Evolutionary conservation across 129 eudicot species (phyloP), one percentile per base, ranked within the genome.

Genomic region (Kitagawia praeruptora): DNA sequence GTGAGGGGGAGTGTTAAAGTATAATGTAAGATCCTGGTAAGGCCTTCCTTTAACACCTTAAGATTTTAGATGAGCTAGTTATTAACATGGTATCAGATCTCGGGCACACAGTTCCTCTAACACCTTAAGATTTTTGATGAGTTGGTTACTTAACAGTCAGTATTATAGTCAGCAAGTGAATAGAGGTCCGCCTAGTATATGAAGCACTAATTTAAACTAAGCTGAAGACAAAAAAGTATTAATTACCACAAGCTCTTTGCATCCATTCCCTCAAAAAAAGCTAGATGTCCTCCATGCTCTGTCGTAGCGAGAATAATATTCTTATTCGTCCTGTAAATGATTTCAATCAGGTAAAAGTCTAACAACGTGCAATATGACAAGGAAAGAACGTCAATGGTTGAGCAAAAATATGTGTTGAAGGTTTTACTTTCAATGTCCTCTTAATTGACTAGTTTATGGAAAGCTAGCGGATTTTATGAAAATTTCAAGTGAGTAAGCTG

Each of bases 201-300:
- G 12, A 42, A 44, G 37, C 23, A 41, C 77, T 44, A 12, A 70
- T 39, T 39, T 19, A 5, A 73, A n/a, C 27, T 44, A n/a, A 56
- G 25, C 13, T 19, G 38, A 75, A 66, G 67, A 69, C 25, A 54
- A 37, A 78, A 75, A 63, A 8, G 66, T 45, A 21, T 37, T 7
- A 27, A 81, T 78, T 88, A 96, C 99, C 99, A 96, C 51, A 96
- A 77, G 69, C 90, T 88, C 81, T 85, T 85, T 1, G 95, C 99
- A 77, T 89, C 87, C 63, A 90, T 64, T 79, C 99, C 98, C 75
- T 96, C 98, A 70, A 89, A 96, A 83, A 75, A 90, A n/a, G 95
- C 97, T 16, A 96, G 82, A 84, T 96, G 99, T 78, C 99, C 99
- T 85, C 99, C 99, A 70, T 96, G 99, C 72, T 92, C 83, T 27